Evolutionary conservation across 192 early-diverging fungal genomes (phyloP).

Genomic region (Coemansia sp.): DNA sequence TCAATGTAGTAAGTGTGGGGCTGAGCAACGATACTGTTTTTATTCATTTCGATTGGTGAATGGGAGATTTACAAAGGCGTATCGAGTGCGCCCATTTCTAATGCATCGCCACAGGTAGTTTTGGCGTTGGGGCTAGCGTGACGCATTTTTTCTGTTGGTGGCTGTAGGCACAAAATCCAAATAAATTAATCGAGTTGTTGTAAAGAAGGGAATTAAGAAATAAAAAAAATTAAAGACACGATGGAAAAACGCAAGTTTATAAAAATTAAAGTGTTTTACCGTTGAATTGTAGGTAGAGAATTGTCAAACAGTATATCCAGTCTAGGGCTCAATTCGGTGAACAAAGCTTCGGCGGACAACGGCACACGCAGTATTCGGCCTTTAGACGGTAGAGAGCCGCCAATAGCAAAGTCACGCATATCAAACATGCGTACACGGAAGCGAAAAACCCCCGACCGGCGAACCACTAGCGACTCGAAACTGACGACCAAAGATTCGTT

Average conservation of each 20-base stretch:
- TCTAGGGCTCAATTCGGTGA: neutral
- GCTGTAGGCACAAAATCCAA: no score
- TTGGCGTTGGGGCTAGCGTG: no score
- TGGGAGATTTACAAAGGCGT: no score
- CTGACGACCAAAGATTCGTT: slow-evolving; percentile 15
- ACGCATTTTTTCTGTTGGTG: no score
- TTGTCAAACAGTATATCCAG: neutral
- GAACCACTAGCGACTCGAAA: slow-evolving; percentile 11
- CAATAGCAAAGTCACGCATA: slow-evolving; percentile 4
- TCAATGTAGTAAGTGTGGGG: no score
- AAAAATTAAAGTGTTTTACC: neutral
- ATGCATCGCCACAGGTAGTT: no score
- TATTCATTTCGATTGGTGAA: no score
- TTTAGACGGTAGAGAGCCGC: neutral
- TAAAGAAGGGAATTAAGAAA: neutral
- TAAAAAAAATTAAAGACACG: neutral
- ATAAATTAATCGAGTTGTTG: no score
- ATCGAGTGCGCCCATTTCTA: no score
- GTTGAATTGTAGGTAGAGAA: neutral
- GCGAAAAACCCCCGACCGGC: slow-evolving; percentile 20
- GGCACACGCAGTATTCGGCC: neutral
- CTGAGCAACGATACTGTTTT: no score
- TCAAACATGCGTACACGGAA: slow-evolving; percentile 26
- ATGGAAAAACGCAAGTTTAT: no score
- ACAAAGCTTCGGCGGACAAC: neutral